Percentiles rank a stretch among this genome's conserved stretches.
phyloP scores from a whole-genome alignment of 2,329 filamentous ascomycete genomes.

The Elsinoe ampelina region DNA sequence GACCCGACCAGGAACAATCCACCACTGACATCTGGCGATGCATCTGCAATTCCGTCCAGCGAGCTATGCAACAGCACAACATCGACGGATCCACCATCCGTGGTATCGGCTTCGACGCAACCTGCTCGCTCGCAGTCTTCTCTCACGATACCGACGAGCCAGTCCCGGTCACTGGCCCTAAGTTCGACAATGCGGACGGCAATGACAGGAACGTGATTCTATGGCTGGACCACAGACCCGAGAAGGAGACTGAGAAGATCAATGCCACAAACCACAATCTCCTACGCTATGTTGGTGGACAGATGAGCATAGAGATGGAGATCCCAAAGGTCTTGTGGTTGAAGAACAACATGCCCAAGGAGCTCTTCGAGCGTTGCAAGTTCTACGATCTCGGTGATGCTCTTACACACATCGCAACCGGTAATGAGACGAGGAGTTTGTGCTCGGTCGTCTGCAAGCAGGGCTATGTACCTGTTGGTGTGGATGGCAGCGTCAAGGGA shows the following conservation, averaged over 20 bases:
- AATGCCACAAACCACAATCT: conserved; percentile 89
- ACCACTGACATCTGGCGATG: conserved; percentile 94
- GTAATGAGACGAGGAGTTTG: conserved; percentile 82
- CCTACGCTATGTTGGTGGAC: conserved; percentile 89
- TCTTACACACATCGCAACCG: conserved; percentile 87
- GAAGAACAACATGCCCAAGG: conserved; percentile 93
- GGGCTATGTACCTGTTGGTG: conserved; percentile 90
- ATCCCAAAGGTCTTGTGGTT: conserved; percentile 97
- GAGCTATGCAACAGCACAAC: conserved; percentile 70
- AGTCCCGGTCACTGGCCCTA: conserved; percentile 77
- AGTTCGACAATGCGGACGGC: conserved; percentile 65
- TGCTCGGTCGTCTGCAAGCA: conserved; percentile 98
- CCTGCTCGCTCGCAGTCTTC: conserved; percentile 94
- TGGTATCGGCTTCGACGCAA: conserved; percentile 94
- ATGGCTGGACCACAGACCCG: conserved; percentile 92
- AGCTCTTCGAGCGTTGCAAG: conserved; percentile 85
- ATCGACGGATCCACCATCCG: conserved; percentile 67
- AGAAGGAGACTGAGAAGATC: conserved; percentile 85
- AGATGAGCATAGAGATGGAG: conserved; percentile 99
- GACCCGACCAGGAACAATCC: conserved; percentile 70
- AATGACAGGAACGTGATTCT: conserved; percentile 92
- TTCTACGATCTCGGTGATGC: conserved; percentile 95
- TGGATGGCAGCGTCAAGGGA: conserved; percentile 93
- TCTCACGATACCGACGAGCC: conserved; percentile 82
- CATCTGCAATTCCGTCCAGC: conserved; percentile 80